phyloP scores from a whole-genome alignment of 164 flowering plant genomes.

The Houttuynia cordata region DNA sequence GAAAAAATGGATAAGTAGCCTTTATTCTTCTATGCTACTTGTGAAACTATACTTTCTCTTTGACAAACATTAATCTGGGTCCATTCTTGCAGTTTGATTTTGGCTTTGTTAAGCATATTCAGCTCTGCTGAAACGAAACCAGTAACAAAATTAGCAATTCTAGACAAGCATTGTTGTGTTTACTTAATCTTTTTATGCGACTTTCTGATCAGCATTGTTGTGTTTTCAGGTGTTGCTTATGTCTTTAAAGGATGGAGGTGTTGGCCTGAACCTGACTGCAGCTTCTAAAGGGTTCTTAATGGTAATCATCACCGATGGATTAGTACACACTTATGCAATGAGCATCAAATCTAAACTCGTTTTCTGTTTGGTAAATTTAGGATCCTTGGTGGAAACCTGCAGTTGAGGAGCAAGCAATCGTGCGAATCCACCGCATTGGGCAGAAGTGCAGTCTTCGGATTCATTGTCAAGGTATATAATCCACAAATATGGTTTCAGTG shows the following conservation, averaged over 20 bases:
- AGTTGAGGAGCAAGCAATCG: slow-evolving; percentile 86
- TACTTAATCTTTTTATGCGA: too few species aligned
- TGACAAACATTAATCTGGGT: too few species aligned
- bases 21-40: too few species aligned
- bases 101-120: too few species aligned
- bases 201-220: not conserved
- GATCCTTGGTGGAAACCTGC: slow-evolving; percentile 99
- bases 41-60: too few species aligned
- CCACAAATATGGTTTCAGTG: slow-evolving; percentile 5
- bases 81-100: too few species aligned
- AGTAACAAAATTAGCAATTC: too few species aligned
- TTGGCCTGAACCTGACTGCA: slow-evolving; percentile 70
- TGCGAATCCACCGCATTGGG: slow-evolving; percentile 81
- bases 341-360: not conserved
- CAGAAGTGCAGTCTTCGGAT: slow-evolving; percentile 58
- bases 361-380: slow-evolving; percentile 13
- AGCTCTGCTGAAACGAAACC: too few species aligned
- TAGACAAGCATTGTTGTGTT: too few species aligned
- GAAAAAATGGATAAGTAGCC: slow-evolving; percentile 37
- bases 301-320: slow-evolving; percentile 21
- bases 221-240: slow-evolving; percentile 52
- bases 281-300: slow-evolving; percentile 74
- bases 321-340: not conserved
- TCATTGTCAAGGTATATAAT: slow-evolving; percentile 48
- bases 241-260: slow-evolving; percentile 81